phyloP scores from a whole-genome alignment of 805 yeast genomes.

The Ogataea henricii region DNA sequence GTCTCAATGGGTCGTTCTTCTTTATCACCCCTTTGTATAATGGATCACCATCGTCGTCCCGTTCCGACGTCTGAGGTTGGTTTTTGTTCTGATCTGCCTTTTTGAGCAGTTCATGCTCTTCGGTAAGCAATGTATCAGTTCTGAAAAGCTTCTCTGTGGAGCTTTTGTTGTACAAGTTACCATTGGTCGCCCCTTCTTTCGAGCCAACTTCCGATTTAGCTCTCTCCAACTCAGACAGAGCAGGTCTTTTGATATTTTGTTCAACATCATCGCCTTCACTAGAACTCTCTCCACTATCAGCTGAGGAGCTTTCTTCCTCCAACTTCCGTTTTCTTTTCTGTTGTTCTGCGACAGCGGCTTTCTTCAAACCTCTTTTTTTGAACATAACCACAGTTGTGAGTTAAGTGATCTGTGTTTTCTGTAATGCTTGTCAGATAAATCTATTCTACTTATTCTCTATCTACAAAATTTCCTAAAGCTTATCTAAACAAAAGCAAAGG shows the following conservation, averaged over 20 bases:
- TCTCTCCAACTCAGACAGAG: not conserved
- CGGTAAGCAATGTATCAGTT: slow-evolving; percentile 28
- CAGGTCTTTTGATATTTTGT: not conserved
- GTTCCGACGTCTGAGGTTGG: not conserved
- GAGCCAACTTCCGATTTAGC: not conserved
- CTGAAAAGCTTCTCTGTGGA: slow-evolving; percentile 15
- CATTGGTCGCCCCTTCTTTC: not conserved
- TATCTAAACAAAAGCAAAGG: not conserved
- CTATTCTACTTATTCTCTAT: not conserved
- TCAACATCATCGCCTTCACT: not conserved
- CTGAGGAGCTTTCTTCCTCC: not conserved
- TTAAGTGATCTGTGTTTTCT: not conserved
- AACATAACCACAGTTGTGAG: slow-evolving; percentile 37
- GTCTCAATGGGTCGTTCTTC: slow-evolving; percentile 14
- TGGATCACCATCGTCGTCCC: slow-evolving; percentile 25
- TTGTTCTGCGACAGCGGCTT: slow-evolving; percentile 7
- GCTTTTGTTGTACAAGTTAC: not conserved
- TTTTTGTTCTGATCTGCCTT: slow-evolving; percentile 1
- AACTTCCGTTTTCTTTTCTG: slow-evolving; percentile 13
- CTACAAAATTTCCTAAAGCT: slow-evolving; percentile 19
- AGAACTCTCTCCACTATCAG: slow-evolving; percentile 2
- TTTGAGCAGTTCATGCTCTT: slow-evolving; percentile 18
- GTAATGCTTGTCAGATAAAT: not conserved
- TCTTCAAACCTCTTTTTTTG: slow-evolving; percentile 38
- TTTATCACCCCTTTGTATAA: slow-evolving; percentile 31